Conservation (phyloP, 495 filamentous ascomycete genomes). For the Echria macrotheca region DNA sequence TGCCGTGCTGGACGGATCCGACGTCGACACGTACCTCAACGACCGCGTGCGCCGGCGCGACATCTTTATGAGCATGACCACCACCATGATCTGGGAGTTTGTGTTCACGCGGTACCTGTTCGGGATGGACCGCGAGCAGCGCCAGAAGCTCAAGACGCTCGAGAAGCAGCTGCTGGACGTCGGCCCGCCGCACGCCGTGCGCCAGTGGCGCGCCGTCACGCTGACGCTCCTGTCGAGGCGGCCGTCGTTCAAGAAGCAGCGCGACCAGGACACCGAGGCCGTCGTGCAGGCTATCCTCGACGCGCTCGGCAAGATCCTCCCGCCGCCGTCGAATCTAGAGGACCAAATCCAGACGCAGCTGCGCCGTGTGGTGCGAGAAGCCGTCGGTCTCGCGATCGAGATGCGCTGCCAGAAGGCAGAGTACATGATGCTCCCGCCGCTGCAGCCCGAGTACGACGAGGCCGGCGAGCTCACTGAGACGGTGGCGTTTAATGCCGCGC, state of each 20-base stretch:
- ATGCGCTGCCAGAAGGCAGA: slow-evolving; percentile 95
- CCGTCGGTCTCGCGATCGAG: slow-evolving; percentile 83
- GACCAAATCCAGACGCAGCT: slow-evolving; percentile 71
- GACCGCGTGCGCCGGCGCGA: slow-evolving; percentile 83
- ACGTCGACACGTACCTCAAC: slow-evolving; percentile 76
- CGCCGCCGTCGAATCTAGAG: slow-evolving; percentile 71
- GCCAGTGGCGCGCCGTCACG: slow-evolving; percentile 93
- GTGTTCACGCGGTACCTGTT: slow-evolving; percentile 97
- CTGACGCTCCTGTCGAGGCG: slow-evolving; percentile 79
- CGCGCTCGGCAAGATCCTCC: slow-evolving; percentile 71
- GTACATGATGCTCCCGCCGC: slow-evolving; percentile 93
- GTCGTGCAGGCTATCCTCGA: slow-evolving; percentile 80
- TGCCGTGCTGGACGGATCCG: slow-evolving; percentile 84
- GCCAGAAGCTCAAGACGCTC: slow-evolving; percentile 89
- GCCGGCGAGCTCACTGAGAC: slow-evolving; percentile 81
- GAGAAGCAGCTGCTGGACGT: slow-evolving; percentile 89
- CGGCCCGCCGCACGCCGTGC: slow-evolving; percentile 73
- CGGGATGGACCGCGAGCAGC: slow-evolving; percentile 94
- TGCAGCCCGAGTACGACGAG: slow-evolving; percentile 92
- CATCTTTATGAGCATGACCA: slow-evolving; percentile 94
- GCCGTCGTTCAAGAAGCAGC: slow-evolving; percentile 65
- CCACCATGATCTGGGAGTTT: slow-evolving; percentile 98
- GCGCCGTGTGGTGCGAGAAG: slow-evolving; percentile 72
- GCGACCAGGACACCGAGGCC: slow-evolving; percentile 79
- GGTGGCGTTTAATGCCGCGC: slow-evolving; percentile 69